phyloP scores from a whole-genome alignment of 129 eudicot species.

The Arctium lappa region DNA sequence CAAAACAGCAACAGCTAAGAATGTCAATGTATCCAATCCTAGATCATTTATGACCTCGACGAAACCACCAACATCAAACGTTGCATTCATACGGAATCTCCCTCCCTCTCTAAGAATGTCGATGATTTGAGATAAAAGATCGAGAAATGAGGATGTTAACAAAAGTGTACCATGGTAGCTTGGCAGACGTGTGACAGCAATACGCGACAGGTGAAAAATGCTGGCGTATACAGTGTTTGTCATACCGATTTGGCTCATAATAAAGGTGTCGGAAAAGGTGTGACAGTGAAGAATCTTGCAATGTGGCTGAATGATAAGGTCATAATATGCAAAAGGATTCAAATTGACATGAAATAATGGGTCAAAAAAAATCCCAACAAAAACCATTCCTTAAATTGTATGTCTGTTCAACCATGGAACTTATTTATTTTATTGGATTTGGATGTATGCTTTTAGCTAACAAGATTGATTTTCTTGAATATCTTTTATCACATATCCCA shows the following conservation, averaged over 20 bases:
- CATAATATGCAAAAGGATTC: conserved; percentile 6
- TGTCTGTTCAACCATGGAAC: too few relatives aligned
- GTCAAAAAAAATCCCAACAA: background rate
- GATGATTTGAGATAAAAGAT: conserved; percentile 20
- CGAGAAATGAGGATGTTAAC: conserved; percentile 32
- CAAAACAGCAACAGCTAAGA: conserved; percentile 77
- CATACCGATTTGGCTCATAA: conserved; percentile 22
- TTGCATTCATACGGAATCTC: conserved; percentile 39
- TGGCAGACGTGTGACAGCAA: conserved; percentile 11
- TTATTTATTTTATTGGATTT: too few relatives aligned
- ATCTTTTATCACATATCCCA: background rate
- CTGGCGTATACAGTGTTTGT: conserved; percentile 26
- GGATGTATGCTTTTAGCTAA: too few relatives aligned
- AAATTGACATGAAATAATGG: background rate
- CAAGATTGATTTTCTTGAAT: background rate
- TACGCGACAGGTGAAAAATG: conserved; percentile 19
- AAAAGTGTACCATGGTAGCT: conserved; percentile 27
- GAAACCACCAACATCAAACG: conserved; percentile 70
- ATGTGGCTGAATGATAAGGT: conserved; percentile 32
- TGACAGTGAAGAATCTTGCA: conserved; percentile 21
- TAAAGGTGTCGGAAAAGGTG: conserved; percentile 22
- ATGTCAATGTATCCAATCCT: conserved; percentile 91
- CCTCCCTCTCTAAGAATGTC: conserved; percentile 16
- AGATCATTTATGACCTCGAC: conserved; percentile 88
- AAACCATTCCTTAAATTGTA: too few relatives aligned